A percentile compares a stretch with the other conserved stretches of the same genome.
These are phyloP conservation scores for Psilocybe cubensis DNA, from an alignment of 768 basidiomycete species.

Conservation along the genomic window DNA sequence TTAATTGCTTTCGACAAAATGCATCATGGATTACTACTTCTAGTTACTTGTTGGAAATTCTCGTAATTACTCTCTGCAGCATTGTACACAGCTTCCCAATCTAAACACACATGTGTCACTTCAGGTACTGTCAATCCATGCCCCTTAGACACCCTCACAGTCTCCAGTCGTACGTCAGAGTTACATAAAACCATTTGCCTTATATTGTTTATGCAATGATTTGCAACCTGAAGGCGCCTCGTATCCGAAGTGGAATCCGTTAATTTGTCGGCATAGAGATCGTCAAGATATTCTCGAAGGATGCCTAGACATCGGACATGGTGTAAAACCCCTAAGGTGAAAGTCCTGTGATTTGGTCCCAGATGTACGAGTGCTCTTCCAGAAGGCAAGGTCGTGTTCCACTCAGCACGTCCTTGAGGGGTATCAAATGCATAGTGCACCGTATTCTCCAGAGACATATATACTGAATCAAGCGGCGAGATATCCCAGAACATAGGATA, in stretches of 20 bases:
- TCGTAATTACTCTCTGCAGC: conserved; percentile 8
- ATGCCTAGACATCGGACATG: not conserved
- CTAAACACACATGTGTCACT: conserved; percentile 17
- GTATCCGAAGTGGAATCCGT: not conserved
- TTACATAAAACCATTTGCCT: not conserved
- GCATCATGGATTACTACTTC: too few relatives aligned
- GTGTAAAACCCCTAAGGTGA: not conserved
- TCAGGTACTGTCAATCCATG: conserved; percentile 13
- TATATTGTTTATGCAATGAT: not conserved
- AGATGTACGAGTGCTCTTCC: not conserved
- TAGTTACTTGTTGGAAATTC: too few relatives aligned
- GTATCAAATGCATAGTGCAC: not conserved
- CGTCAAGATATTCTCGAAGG: not conserved
- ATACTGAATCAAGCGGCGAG: not conserved
- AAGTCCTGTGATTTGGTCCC: not conserved
- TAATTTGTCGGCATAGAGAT: not conserved
- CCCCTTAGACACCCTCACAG: conserved; percentile 2
- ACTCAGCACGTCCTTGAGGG: not conserved
- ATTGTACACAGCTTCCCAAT: conserved; percentile 18
- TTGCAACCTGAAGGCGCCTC: not conserved
- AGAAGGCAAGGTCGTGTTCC: not conserved
- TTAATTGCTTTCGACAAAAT: too few relatives aligned
- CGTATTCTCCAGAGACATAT: not conserved
- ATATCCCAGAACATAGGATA: too few relatives aligned
- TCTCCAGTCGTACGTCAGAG: not conserved